Evolutionary conservation across 768 basidiomycete species (phyloP).

Genomic region (Panellus pusillus): DNA sequence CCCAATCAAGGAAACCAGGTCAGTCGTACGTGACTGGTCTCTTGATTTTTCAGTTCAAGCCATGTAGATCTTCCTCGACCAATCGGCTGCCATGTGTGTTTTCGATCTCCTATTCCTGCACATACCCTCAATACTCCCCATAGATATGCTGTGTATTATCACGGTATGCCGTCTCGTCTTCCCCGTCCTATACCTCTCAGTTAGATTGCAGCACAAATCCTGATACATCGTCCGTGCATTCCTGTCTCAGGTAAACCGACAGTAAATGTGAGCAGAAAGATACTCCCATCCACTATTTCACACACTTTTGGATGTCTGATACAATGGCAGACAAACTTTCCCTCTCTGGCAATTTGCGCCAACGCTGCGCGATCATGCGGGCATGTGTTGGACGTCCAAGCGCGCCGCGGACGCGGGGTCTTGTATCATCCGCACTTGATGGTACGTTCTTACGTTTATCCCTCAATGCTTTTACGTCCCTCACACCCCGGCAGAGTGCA

Average conservation of each 20-base stretch:
- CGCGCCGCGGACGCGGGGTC: neutral
- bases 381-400: neutral
- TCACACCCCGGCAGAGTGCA: neutral
- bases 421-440: neutral
- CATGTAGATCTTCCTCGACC: constrained; percentile 13
- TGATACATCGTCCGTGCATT: constrained; percentile 15
- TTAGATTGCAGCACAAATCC: constrained; percentile 4
- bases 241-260: neutral
- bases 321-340: neutral
- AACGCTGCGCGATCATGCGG: constrained; percentile 3
- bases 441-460: neutral
- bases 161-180: constrained; percentile 2
- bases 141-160: constrained; percentile 17
- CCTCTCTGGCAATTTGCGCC: constrained; percentile 3
- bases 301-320: too few relatives aligned
- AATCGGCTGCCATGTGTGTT: constrained; percentile 15
- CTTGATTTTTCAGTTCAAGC: neutral
- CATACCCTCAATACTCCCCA: neutral
- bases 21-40: too few relatives aligned
- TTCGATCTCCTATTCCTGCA: neutral
- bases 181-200: neutral
- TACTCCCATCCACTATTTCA: neutral
- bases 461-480: neutral
- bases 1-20: constrained; percentile 12
- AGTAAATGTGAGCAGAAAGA: neutral